Base-by-base conservation (phyloP, 768 basidiomycete genomes). In the Mycena chlorophos region DNA sequence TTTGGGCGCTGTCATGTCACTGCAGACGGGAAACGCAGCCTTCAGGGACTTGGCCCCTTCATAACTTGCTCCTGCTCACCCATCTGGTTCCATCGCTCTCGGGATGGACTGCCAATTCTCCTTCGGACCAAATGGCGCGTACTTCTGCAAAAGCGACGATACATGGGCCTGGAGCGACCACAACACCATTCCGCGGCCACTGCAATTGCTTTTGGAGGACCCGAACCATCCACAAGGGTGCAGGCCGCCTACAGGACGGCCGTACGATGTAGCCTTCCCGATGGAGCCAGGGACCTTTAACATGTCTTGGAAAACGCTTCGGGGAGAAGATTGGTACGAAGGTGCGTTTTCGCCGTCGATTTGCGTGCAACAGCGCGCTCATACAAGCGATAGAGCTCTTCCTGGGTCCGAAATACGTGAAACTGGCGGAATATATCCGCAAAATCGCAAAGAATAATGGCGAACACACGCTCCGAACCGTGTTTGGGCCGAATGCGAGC, bases 151-250 rank as follows among this genome's bases (percentile, higher is more conserved):
- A 27, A 17, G 34, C 17, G 54, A 50, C 39, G 38, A 42, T 1
- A 26, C 20, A 1, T 52, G 45, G 38, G 37, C 50, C 0, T 59
- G 54, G 54, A 52, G 53, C 49, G 54, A 59, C 37, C 43, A 52
- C 4, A 60, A 43, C 31, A 51, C 49, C 2, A 34, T 56, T 25
- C 58, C 58, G 1, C 29, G 34, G 28, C 54, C 60, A 1, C 47
- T 61, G 10, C 56, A 56, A 16, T 56, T 54, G 19, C 54, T 61
- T 3, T 47, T 61, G 16, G 60, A 61, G 45, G 60, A 61, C 26
- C 56, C 60, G 31, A 52, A 61, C 51, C 60, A 61, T 25, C 60
- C 60, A 1, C 60, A 61, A 20, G 56, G n/a, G n/a, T n/a, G n/a
- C n/a, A n/a, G n/a, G n/a, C n/a, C n/a, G n/a, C n/a, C 49, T 3